phyloP scores from a whole-genome alignment of 2,329 filamentous ascomycete genomes.

The Akanthomyces dipterigenus region DNA sequence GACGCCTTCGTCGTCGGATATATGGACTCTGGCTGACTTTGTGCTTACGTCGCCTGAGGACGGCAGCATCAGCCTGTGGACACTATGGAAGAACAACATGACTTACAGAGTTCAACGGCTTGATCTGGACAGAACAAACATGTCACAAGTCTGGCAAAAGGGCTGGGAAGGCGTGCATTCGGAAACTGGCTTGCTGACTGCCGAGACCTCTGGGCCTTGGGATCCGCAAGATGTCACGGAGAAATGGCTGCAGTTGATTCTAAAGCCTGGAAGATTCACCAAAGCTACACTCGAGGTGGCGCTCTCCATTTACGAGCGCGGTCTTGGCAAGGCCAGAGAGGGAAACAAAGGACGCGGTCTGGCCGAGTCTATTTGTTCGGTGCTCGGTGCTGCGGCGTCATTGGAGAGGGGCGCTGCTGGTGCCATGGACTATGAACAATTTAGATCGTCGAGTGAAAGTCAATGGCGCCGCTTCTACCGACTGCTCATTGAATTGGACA shows the following conservation, averaged over 20 bases:
- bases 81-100: slow-evolving; percentile 79
- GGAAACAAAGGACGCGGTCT: slow-evolving; percentile 48
- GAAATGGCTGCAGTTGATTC: slow-evolving; percentile 78
- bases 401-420: slow-evolving; percentile 56
- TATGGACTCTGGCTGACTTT: slow-evolving; percentile 78
- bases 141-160: slow-evolving; percentile 54
- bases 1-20: slow-evolving; percentile 62
- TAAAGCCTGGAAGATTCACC: slow-evolving; percentile 78
- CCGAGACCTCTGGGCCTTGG: slow-evolving; percentile 52
- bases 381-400: slow-evolving; percentile 62
- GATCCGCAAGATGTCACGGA: slow-evolving; percentile 68
- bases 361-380: slow-evolving; percentile 68
- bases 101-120: slow-evolving; percentile 69
- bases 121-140: slow-evolving; percentile 61
- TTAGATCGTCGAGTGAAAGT: slow-evolving; percentile 64
- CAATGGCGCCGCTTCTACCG: slow-evolving; percentile 92
- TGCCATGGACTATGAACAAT: slow-evolving; percentile 68
- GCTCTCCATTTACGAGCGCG: slow-evolving; percentile 72
- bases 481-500: slow-evolving; percentile 78
- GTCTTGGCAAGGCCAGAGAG: slow-evolving; percentile 32
- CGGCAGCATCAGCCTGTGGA: slow-evolving; percentile 60
- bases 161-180: slow-evolving; percentile 65
- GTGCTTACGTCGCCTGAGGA: slow-evolving; percentile 50
- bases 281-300: slow-evolving; percentile 75
- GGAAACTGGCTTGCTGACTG: slow-evolving; percentile 48